phyloP scores from a whole-genome alignment of 140 eudicot species.

The Bidens hawaiensis region DNA sequence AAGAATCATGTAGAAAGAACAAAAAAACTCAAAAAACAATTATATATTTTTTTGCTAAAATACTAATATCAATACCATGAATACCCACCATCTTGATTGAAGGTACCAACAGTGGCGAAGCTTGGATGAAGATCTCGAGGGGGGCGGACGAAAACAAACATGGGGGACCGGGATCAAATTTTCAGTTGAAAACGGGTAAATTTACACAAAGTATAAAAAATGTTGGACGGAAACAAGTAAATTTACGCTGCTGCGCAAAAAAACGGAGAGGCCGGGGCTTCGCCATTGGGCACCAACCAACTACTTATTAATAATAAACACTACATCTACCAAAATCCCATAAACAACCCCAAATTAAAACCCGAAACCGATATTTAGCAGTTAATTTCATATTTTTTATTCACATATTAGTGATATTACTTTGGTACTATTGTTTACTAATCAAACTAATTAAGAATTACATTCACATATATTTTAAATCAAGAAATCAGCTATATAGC shows the following conservation, averaged over 20 bases:
- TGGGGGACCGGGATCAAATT: too few relatives aligned
- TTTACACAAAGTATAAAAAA: too few relatives aligned
- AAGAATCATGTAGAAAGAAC: background rate
- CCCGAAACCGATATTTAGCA: constrained; percentile 1
- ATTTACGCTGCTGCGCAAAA: too few relatives aligned
- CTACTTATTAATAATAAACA: background rate
- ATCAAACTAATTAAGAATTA: background rate
- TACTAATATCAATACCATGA: background rate
- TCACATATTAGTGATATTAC: too few relatives aligned
- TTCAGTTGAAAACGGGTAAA: too few relatives aligned
- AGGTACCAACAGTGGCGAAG: too few relatives aligned
- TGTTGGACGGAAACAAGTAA: too few relatives aligned
- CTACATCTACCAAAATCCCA: constrained; percentile 16
- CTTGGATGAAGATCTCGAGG: too few relatives aligned
- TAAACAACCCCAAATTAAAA: constrained; percentile 1
- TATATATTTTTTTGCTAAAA: too few relatives aligned
- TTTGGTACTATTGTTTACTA: background rate
- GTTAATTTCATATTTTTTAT: background rate
- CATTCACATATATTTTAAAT: background rate
- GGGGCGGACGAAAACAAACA: too few relatives aligned
- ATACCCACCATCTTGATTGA: background rate
- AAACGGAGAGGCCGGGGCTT: too few relatives aligned
- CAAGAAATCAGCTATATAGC: background rate
- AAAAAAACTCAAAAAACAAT: background rate
- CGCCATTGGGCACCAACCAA: too few relatives aligned